Conservation (phyloP, 805 yeast species). For the Saccharomycopsis fodiens region DNA sequence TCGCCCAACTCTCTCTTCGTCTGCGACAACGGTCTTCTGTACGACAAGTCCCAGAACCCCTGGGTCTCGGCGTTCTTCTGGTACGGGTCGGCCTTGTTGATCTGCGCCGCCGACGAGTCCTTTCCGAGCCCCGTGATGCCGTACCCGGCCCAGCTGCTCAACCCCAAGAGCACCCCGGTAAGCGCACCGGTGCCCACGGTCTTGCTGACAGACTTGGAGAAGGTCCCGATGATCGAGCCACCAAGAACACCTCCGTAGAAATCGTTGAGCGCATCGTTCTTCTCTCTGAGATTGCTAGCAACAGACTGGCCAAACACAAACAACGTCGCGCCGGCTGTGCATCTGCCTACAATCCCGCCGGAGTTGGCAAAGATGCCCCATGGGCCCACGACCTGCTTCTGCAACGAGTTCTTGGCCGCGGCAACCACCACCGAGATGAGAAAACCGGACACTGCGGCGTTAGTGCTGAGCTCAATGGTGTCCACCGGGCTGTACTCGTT, state of each 20-base stretch:
- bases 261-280: slow-evolving; percentile 55
- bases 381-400: slow-evolving; percentile 35
- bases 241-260: slow-evolving; percentile 40
- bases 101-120: slow-evolving; percentile 29
- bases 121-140: slow-evolving; percentile 36
- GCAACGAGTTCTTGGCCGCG: slow-evolving; percentile 38
- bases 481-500: slow-evolving; percentile 43
- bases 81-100: slow-evolving; percentile 27
- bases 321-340: slow-evolving; percentile 43
- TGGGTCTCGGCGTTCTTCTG: slow-evolving; percentile 23
- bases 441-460: slow-evolving; percentile 37
- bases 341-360: slow-evolving; percentile 30
- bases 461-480: slow-evolving; percentile 42
- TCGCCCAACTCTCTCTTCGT: slow-evolving; percentile 66
- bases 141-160: slow-evolving; percentile 49
- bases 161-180: slow-evolving; percentile 37
- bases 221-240: slow-evolving; percentile 36
- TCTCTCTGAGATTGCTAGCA: slow-evolving; percentile 52
- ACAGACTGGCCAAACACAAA: slow-evolving; percentile 35
- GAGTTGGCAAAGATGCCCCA: slow-evolving; percentile 27
- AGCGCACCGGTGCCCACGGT: slow-evolving; percentile 40
- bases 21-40: slow-evolving; percentile 76
- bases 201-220: slow-evolving; percentile 30
- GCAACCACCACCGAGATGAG: slow-evolving; percentile 43
- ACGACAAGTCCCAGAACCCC: slow-evolving; percentile 73